phyloP scores from a whole-genome alignment of 305 asterid genomes.

The Solanum hybrid region DNA sequence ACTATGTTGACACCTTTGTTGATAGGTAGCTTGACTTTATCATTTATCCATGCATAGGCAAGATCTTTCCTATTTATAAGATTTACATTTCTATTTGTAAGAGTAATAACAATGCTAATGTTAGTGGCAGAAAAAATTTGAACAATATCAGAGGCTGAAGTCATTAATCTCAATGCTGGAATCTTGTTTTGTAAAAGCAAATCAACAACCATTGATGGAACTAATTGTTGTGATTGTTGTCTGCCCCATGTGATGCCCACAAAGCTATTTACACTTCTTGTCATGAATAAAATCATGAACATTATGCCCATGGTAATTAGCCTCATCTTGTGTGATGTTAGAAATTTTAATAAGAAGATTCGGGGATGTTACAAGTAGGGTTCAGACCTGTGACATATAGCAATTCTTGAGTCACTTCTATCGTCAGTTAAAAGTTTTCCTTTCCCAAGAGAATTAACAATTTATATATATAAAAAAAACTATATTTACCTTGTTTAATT shows the following conservation, averaged over 20 bases:
- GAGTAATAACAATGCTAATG: conserved; percentile 11
- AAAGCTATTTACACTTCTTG: conserved; percentile 1
- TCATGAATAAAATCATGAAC: not conserved
- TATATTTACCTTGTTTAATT: not conserved
- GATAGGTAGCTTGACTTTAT: not conserved
- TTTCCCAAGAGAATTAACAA: not conserved
- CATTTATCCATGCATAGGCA: not conserved
- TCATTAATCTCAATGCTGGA: conserved; percentile 12
- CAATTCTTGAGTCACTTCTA: not conserved
- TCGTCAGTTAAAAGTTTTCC: not conserved
- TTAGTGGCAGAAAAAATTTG: conserved; percentile 17
- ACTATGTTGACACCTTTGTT: not conserved
- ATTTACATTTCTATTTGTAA: not conserved
- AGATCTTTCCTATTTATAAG: not conserved
- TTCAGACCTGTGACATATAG: not conserved
- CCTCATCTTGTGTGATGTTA: not conserved
- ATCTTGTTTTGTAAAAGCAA: conserved; percentile 26
- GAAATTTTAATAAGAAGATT: not conserved
- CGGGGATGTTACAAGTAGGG: not conserved
- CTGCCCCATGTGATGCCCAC: conserved; percentile 38
- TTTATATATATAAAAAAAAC: not conserved
- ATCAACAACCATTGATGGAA: conserved; percentile 35
- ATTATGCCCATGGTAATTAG: not conserved
- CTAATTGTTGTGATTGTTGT: conserved; percentile 19
- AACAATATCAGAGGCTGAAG: not conserved